These are phyloP conservation scores for Botrytis pseudocinerea DNA, from an alignment of 2,329 filamentous ascomycete genomes.

Conservation along the genomic window DNA sequence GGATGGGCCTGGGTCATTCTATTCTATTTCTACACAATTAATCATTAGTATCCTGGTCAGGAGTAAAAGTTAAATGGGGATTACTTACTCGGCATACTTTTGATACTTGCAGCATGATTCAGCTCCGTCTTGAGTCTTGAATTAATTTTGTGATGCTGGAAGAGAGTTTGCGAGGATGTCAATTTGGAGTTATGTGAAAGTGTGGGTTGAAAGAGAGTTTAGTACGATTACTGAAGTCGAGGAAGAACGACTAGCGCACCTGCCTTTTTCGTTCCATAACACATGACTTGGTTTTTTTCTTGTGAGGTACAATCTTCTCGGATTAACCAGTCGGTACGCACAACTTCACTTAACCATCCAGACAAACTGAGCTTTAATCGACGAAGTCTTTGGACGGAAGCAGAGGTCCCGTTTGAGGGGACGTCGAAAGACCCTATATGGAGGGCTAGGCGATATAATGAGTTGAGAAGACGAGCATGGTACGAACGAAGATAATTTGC, in stretches of 20 bases:
- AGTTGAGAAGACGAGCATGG: background rate
- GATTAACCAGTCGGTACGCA: background rate
- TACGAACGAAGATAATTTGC: background rate
- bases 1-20: background rate
- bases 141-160: background rate
- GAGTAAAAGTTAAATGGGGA: background rate
- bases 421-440: background rate
- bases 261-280: background rate
- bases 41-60: background rate
- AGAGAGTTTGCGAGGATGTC: background rate
- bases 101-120: background rate
- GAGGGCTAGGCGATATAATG: rapidly evolving
- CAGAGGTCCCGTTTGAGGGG: background rate
- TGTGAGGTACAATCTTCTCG: background rate
- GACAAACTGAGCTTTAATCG: background rate
- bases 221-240: background rate
- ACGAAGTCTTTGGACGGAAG: background rate
- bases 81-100: background rate
- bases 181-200: background rate
- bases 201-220: background rate
- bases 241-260: background rate
- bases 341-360: background rate
- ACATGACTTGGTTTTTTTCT: background rate
- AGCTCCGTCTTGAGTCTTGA: background rate
- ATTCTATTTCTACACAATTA: background rate